Evolutionary conservation across 805 yeast genomes (phyloP).

Genomic region (Hanseniaspora lindneri): DNA sequence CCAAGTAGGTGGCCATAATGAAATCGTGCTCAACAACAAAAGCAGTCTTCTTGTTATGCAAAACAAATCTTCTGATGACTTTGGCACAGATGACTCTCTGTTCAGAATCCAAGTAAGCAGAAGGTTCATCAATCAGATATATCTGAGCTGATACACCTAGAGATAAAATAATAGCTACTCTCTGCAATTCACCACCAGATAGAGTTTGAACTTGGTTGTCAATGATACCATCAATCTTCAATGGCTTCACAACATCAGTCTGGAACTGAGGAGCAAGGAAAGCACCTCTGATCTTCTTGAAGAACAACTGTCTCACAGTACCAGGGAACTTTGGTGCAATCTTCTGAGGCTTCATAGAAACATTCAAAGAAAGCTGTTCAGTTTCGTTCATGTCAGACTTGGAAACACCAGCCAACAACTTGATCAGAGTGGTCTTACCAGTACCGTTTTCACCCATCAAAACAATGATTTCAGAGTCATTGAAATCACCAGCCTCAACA

Average conservation of each 20-base stretch:
- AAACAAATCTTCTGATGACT: slow-evolving; percentile 90
- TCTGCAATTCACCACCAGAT: slow-evolving; percentile 99
- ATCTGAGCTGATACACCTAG: slow-evolving; percentile 93
- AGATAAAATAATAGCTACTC: slow-evolving; percentile 94
- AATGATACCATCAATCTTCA: slow-evolving; percentile 81
- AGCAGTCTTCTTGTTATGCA: slow-evolving; percentile 97
- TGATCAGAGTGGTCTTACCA: slow-evolving; percentile 97
- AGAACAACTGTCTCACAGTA: slow-evolving; percentile 93
- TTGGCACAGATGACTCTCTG: slow-evolving; percentile 98
- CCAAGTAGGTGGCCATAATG: slow-evolving; percentile 98
- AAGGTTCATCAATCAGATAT: slow-evolving; percentile 95
- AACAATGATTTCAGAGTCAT: slow-evolving; percentile 91
- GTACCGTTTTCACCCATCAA: slow-evolving; percentile 99
- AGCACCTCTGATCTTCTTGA: slow-evolving; percentile 88
- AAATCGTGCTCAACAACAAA: slow-evolving; percentile 99
- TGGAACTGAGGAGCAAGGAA: slow-evolving; percentile 96
- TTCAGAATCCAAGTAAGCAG: slow-evolving; percentile 97
- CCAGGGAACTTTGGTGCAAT: slow-evolving; percentile 98
- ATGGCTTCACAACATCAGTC: slow-evolving; percentile 93
- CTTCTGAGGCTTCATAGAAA: slow-evolving; percentile 97
- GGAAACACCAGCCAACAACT: slow-evolving; percentile 83
- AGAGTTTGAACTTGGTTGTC: slow-evolving; percentile 96
- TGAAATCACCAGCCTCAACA: slow-evolving; percentile 79
- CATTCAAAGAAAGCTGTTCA: slow-evolving; percentile 76
- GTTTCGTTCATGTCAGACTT: slow-evolving; percentile 72